phyloP scores from a whole-genome alignment of 2,329 filamentous ascomycete species.

The Biscogniauxia marginata region DNA sequence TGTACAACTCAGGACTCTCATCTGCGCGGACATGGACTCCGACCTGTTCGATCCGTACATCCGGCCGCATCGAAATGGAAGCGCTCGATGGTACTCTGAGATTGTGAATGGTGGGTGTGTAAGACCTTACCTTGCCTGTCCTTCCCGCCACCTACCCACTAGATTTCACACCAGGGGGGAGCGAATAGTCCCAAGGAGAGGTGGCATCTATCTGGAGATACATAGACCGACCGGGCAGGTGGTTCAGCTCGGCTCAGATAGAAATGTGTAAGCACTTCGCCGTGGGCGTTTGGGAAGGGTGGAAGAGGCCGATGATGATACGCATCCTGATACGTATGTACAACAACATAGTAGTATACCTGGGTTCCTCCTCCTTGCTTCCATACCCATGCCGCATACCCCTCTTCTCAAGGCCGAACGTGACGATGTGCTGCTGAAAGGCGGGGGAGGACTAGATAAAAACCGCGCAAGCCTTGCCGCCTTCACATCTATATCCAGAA shows the following conservation, averaged over 20 bases:
- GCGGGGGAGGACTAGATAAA: constrained; percentile 3
- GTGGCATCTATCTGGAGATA: neutral
- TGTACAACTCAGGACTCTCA: constrained; percentile 7
- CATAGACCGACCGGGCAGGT: no score
- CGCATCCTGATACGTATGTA: neutral
- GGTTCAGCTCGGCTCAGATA: neutral
- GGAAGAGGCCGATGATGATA: neutral
- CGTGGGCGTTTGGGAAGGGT: neutral
- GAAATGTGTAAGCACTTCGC: neutral
- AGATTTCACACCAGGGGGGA: neutral
- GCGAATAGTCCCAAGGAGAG: neutral
- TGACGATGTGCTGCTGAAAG: constrained; percentile 1
- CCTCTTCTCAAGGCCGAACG: neutral
- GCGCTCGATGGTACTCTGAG: constrained; percentile 29
- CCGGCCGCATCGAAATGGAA: constrained; percentile 17
- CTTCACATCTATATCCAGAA: neutral
- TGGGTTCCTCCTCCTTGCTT: neutral
- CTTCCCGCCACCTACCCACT: constrained; percentile 6
- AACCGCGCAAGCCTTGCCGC: constrained; percentile 5
- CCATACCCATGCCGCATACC: neutral
- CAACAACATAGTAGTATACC: neutral
- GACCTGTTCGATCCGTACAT: constrained; percentile 8
- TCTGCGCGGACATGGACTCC: constrained; percentile 9
- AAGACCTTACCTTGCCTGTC: constrained; percentile 15
- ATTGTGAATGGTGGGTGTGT: constrained; percentile 21